Base-by-base conservation (phyloP, 2,329 filamentous ascomycete genomes). In the Hypoxylon sp. region DNA sequence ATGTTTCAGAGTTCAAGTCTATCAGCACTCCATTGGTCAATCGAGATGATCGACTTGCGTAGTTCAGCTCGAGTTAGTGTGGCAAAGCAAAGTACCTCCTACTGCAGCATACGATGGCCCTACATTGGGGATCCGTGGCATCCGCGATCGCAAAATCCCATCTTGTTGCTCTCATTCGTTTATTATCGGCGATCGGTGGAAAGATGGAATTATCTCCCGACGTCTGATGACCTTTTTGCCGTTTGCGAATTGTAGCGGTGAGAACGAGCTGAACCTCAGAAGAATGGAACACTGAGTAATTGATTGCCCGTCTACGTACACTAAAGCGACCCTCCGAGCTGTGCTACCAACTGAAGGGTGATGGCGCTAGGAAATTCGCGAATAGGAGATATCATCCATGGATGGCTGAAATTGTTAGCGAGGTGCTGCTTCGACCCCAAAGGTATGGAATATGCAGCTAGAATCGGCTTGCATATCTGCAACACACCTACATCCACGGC, bases 381-480 rank as follows among this genome's bases (percentile, higher is more conserved):
- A 71, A 69, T 67, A 50, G 51, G 57, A 71, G 48, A 67, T 65
- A 60, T 57, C n/a, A n/a, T n/a, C n/a, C n/a, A n/a, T n/a, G n/a
- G 31, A 54, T 60, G 32, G 55, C 44, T 69, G 24, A 61, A 56
- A 60, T 31, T 52, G 15, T 27, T 54, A 52, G 31, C 21, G 13
- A 63, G 42, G 39, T 62, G 31, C 55, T 64, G 63, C 27, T 64
- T 50, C 39, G 37, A 59, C 53, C 55, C 61, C 68, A 68, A 50
- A 53, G 53, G 61, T 39, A 67, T 57, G 58, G 62, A 52, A 55
- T 47, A 66, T 69, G 69, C 69, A 71, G 66, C 66, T 69, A 71
- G 62, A 55, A 62, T 60, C 58, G 59, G 46, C 65, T 15, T 70
- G 67, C 67, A 72, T 69, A 67, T 68, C 70, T 72, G 67, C 63